Evolutionary conservation across 148 eudicot genomes (phyloP).

Genomic region (Euryodendron excelsum): DNA sequence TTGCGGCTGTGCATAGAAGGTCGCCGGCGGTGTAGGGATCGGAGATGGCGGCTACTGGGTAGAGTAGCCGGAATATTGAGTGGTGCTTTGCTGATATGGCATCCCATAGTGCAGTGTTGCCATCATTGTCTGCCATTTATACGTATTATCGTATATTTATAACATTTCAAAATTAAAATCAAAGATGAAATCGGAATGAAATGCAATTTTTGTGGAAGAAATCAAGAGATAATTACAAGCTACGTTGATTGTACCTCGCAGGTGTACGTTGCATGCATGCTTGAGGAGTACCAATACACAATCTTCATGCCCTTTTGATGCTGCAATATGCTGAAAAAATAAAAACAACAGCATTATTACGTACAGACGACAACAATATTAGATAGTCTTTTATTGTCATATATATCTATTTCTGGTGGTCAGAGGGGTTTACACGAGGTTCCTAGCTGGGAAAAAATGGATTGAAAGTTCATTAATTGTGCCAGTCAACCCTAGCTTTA

Average conservation of each 20-base stretch:
- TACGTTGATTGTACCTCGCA: conserved; percentile 27
- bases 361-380: background rate
- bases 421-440: too few species aligned
- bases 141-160: background rate
- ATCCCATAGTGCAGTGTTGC: conserved; percentile 53
- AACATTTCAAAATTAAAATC: background rate
- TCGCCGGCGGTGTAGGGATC: conserved; percentile 47
- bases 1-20: conserved; percentile 44
- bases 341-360: background rate
- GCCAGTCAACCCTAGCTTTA: too few species aligned
- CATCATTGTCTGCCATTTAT: conserved; percentile 33
- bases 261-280: conserved; percentile 45
- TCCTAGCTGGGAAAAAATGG: too few species aligned
- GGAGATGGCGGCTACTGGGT: conserved; percentile 44
- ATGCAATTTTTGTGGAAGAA: background rate
- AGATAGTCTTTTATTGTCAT: too few species aligned
- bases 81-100: conserved; percentile 41
- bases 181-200: background rate
- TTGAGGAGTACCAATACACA: conserved; percentile 49
- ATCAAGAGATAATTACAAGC: background rate
- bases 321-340: conserved; percentile 46
- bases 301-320: conserved; percentile 54
- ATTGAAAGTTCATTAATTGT: too few species aligned
- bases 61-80: conserved; percentile 38
- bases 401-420: too few species aligned